phyloP scores from a whole-genome alignment of 1,284 basidiomycete species.

The Kalmanozyma brasiliensis region DNA sequence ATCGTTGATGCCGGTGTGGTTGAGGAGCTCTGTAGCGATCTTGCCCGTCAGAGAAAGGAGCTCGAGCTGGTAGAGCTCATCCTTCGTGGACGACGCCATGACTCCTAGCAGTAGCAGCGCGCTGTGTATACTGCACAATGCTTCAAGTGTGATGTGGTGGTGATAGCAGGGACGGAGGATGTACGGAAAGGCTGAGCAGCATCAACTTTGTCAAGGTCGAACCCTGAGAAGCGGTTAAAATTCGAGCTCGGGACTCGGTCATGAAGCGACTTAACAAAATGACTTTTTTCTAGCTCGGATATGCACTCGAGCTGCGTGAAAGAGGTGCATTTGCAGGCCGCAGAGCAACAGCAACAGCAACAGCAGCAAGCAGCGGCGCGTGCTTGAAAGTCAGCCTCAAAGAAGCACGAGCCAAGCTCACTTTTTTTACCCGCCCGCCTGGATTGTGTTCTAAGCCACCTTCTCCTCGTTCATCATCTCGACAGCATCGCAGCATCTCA shows the following conservation, averaged over 20 bases:
- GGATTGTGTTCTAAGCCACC: background rate
- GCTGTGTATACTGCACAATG: too few species aligned
- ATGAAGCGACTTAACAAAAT: background rate
- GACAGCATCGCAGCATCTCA: background rate
- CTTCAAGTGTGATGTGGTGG: background rate
- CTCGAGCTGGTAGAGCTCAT: slow-evolving; percentile 66
- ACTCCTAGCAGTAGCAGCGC: too few species aligned
- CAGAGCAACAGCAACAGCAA: background rate
- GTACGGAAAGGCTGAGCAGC: background rate
- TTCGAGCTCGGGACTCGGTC: slow-evolving; percentile 22
- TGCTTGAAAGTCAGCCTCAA: slow-evolving; percentile 1
- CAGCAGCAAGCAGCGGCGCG: background rate
- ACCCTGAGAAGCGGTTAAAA: slow-evolving; percentile 5
- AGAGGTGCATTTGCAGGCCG: too few species aligned
- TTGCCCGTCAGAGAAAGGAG: slow-evolving; percentile 63
- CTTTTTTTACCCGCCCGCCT: background rate
- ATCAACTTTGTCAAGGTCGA: background rate
- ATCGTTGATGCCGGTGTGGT: slow-evolving; percentile 77
- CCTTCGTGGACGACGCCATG: slow-evolving; percentile 23
- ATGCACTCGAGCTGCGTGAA: slow-evolving; percentile 11
- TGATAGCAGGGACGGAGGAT: slow-evolving; percentile 1
- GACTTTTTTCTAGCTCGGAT: background rate
- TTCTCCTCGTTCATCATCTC: background rate
- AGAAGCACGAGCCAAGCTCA: slow-evolving; percentile 18
- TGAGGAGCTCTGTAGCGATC: slow-evolving; percentile 68